Conservation (phyloP, 345 rosid species). For the Lenwebbia sp. region DNA sequence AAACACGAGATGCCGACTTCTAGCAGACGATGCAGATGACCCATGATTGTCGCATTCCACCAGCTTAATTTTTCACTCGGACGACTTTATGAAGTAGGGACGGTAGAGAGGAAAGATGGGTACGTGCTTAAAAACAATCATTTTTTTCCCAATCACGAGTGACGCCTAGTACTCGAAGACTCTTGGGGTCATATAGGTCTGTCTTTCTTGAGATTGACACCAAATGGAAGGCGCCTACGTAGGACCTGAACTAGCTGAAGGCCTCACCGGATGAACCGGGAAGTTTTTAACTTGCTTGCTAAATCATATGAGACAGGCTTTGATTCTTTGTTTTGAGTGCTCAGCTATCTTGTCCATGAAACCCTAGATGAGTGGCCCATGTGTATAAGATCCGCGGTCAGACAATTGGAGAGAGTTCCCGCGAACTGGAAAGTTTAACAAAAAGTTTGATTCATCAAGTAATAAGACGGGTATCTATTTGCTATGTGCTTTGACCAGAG, state of each 20-base stretch:
- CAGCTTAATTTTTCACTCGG: not conserved
- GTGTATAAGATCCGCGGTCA: fast-evolving
- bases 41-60: not conserved
- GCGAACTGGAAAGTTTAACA: not conserved
- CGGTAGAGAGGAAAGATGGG: not conserved
- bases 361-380: not conserved
- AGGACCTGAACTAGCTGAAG: not conserved
- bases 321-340: not conserved
- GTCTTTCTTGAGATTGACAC: not conserved
- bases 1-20: not conserved
- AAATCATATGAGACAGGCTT: not conserved
- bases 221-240: not conserved
- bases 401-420: not conserved
- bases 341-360: not conserved
- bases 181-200: not conserved
- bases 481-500: not conserved
- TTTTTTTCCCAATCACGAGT: not conserved
- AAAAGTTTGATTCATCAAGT: not conserved
- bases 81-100: not conserved
- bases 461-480: not conserved
- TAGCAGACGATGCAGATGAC: not conserved
- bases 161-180: not conserved
- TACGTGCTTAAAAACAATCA: not conserved
- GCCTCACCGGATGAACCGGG: not conserved
- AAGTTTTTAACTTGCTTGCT: not conserved